A percentile compares a stretch with the other conserved stretches of the same genome.
Conservation (phyloP, 805 yeast genomes). For the Dipodascus geniculatus region DNA sequence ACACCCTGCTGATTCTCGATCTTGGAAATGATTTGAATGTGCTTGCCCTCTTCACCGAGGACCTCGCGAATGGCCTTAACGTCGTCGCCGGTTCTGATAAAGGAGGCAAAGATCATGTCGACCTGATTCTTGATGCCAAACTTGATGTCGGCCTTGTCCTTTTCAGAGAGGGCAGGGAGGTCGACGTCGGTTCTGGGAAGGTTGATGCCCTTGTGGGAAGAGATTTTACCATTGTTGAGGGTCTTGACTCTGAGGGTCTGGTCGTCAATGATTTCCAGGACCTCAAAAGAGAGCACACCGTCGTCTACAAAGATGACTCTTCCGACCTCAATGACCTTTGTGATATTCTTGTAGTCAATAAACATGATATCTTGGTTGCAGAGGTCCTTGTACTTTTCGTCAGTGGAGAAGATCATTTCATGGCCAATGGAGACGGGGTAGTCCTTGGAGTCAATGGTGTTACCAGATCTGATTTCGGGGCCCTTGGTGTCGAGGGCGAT, state of each 20-base stretch:
- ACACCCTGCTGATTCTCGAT: constrained; percentile 99
- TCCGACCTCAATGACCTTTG: constrained; percentile 83
- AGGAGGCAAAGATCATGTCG: constrained; percentile 97
- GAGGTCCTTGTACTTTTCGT: constrained; percentile 57
- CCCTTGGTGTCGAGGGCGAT: constrained; percentile 99
- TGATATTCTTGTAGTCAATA: constrained; percentile 91
- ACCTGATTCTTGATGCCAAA: constrained; percentile 97
- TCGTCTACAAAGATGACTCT: constrained; percentile 91
- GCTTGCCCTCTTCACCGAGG: constrained; percentile 92
- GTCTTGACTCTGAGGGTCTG: constrained; percentile 77
- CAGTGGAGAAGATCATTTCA: constrained; percentile 89
- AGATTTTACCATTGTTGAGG: constrained; percentile 89
- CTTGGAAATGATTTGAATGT: constrained; percentile 92
- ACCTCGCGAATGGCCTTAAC: constrained; percentile 84
- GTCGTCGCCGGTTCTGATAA: constrained; percentile 91
- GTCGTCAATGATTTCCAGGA: constrained; percentile 68
- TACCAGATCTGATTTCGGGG: constrained; percentile 98
- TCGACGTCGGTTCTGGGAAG: constrained; percentile 98
- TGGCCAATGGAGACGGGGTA: constrained; percentile 76
- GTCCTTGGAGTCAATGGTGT: constrained; percentile 70
- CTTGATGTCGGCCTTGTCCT: constrained; percentile 82
- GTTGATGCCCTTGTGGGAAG: constrained; percentile 98
- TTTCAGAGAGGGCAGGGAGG: constrained; percentile 94
- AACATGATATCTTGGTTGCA: constrained; percentile 77
- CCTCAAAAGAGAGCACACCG: constrained; percentile 95